Evolutionary conservation across 2,329 filamentous ascomycete species (phyloP).

Genomic region (Zopfia rhizophila): DNA sequence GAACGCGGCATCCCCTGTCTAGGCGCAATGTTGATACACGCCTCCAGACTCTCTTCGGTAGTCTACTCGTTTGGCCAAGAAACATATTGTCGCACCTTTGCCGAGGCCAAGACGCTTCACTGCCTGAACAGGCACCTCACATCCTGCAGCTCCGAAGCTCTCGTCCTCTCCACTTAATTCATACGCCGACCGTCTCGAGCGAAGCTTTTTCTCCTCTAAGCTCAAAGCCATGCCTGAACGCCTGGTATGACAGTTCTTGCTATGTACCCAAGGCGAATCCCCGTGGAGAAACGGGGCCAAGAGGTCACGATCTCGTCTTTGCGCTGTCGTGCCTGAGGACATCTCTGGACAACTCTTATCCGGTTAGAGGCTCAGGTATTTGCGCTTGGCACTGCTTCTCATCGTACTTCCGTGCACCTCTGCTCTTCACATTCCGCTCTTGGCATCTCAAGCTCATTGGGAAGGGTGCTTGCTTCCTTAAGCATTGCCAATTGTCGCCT

Average conservation of each 20-base stretch:
- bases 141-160: conserved; percentile 31
- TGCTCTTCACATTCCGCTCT: not conserved
- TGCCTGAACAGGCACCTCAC: conserved; percentile 28
- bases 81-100: conserved; percentile 42
- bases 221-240: conserved; percentile 34
- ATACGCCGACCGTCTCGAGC: conserved; percentile 40
- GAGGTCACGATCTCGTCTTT: conserved; percentile 18
- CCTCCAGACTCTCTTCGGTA: too few species aligned
- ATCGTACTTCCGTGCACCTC: too few species aligned
- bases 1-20: conserved; percentile 19
- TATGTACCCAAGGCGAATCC: conserved; percentile 27
- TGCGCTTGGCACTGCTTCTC: too few species aligned
- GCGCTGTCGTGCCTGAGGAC: conserved; percentile 26
- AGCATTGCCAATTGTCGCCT: not conserved
- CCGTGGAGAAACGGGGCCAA: conserved; percentile 39
- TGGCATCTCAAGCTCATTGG: not conserved
- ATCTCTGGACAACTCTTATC: conserved; percentile 24
- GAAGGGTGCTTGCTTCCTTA: not conserved
- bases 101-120: conserved; percentile 34
- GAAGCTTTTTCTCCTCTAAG: conserved; percentile 43
- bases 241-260: conserved; percentile 12
- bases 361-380: conserved; percentile 18
- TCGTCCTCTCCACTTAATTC: conserved; percentile 29
- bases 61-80: conserved; percentile 30
- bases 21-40: too few species aligned